phyloP scores from a whole-genome alignment of 2,329 filamentous ascomycete genomes.

The Pyrenochaeta sp. region DNA sequence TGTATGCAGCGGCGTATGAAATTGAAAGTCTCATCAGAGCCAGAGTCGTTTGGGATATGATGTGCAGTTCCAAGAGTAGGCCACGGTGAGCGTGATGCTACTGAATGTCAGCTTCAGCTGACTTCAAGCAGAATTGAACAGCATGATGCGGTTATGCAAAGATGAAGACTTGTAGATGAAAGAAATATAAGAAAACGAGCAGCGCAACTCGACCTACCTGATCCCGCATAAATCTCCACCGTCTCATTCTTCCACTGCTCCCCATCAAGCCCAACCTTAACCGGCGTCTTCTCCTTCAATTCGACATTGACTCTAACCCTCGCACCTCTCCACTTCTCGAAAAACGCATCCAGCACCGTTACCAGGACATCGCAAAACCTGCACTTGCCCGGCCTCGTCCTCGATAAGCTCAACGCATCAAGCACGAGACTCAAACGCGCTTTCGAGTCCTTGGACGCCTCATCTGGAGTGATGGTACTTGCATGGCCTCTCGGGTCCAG shows the following conservation, averaged over 20 bases:
- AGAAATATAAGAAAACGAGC: neutral
- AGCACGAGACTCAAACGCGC: constrained; percentile 33
- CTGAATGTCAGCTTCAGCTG: constrained; percentile 14
- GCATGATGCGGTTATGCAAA: no score
- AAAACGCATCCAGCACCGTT: constrained; percentile 38
- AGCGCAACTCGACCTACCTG: constrained; percentile 36
- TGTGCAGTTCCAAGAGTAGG: constrained; percentile 38
- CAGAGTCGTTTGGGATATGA: constrained; percentile 37
- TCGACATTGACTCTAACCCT: constrained; percentile 30
- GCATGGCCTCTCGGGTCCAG: constrained; percentile 37
- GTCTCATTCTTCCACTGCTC: constrained; percentile 28
- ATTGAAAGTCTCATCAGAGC: constrained; percentile 43
- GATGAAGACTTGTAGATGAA: neutral
- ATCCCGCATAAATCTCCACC: constrained; percentile 38
- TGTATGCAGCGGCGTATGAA: constrained; percentile 43
- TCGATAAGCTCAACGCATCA: constrained; percentile 32
- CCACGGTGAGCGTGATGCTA: constrained; percentile 41
- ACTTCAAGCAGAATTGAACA: no score
- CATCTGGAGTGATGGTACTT: constrained; percentile 28
- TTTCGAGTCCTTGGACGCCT: constrained; percentile 21
- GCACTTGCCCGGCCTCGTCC: constrained; percentile 32
- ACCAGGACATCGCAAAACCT: constrained; percentile 37
- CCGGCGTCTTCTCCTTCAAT: constrained; percentile 34
- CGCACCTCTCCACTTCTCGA: constrained; percentile 32
- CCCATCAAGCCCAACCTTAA: constrained; percentile 35